Evolutionary conservation across 805 yeast genomes (phyloP).

Genomic region (Torulaspora delbrueckii): DNA sequence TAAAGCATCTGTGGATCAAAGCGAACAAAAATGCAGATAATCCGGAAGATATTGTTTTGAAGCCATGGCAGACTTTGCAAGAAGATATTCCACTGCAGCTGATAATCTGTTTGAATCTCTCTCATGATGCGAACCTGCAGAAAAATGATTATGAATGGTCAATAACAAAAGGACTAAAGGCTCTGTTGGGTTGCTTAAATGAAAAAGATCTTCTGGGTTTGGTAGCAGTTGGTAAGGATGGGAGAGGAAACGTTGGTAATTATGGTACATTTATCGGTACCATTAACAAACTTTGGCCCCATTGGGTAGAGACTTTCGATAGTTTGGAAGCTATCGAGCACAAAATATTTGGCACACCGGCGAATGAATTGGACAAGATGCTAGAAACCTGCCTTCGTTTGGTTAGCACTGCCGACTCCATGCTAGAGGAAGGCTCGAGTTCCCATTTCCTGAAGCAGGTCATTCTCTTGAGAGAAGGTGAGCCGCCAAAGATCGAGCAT

Average conservation of each 20-base stretch:
- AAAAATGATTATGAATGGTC: conserved; percentile 31
- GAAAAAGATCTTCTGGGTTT: conserved; percentile 44
- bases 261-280: conserved; percentile 46
- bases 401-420: conserved; percentile 14
- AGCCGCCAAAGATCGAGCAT: not conserved
- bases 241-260: conserved; percentile 33
- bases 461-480: conserved; percentile 8
- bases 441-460: conserved; percentile 10
- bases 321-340: conserved; percentile 20
- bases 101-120: conserved; percentile 40
- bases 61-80: conserved; percentile 20
- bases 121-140: conserved; percentile 4
- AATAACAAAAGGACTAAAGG: conserved; percentile 28
- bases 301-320: conserved; percentile 39
- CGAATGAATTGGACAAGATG: conserved; percentile 16
- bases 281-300: conserved; percentile 42
- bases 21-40: conserved; percentile 30
- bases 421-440: conserved; percentile 9
- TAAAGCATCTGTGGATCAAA: conserved; percentile 41
- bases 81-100: conserved; percentile 37
- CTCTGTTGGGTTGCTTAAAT: conserved; percentile 32
- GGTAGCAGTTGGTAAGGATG: conserved; percentile 45
- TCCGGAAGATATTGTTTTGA: conserved; percentile 37
- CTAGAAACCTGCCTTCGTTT: conserved; percentile 26
- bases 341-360: conserved; percentile 17